Conservation (phyloP, 192 early-diverging fungal species). For the Diversispora epigaea region DNA sequence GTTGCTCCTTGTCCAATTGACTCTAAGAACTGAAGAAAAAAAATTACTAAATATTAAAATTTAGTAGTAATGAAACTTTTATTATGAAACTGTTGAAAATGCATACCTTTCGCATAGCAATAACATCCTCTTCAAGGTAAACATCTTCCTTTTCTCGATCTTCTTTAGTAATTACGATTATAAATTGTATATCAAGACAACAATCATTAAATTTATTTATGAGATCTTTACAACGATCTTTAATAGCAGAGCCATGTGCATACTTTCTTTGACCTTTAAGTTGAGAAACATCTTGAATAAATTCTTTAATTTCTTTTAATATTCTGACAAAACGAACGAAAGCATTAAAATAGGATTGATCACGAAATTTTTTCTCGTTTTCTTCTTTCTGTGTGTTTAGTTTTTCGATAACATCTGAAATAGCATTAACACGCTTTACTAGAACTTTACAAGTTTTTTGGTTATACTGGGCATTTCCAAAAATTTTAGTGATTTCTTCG, state of each 20-base stretch:
- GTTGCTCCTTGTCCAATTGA: conserved; percentile 2
- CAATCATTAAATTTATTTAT: neutral
- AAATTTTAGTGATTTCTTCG: neutral
- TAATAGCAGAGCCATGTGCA: neutral
- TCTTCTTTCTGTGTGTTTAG: conserved; percentile 1
- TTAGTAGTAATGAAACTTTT: neutral
- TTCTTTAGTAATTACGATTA: neutral
- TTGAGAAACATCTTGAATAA: conserved; percentile 10
- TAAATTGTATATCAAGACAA: neutral
- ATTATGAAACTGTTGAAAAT: neutral
- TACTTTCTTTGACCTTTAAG: conserved; percentile 7
- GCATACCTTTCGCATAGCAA: neutral
- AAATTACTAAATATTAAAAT: neutral
- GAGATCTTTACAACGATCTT: neutral
- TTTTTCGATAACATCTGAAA: neutral
- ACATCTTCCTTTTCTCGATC: neutral
- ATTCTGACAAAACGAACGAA: conserved; percentile 3
- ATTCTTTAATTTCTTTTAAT: conserved; percentile 19
- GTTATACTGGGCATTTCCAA: conserved; percentile 23
- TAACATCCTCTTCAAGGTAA: neutral
- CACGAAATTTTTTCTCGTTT: neutral
- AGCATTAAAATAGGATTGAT: conserved; percentile 6
- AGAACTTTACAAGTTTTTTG: conserved; percentile 25
- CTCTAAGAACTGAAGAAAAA: neutral
- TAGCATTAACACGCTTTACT: neutral